Conservation (phyloP, 495 filamentous ascomycete species). For the Tuber magnatum region DNA sequence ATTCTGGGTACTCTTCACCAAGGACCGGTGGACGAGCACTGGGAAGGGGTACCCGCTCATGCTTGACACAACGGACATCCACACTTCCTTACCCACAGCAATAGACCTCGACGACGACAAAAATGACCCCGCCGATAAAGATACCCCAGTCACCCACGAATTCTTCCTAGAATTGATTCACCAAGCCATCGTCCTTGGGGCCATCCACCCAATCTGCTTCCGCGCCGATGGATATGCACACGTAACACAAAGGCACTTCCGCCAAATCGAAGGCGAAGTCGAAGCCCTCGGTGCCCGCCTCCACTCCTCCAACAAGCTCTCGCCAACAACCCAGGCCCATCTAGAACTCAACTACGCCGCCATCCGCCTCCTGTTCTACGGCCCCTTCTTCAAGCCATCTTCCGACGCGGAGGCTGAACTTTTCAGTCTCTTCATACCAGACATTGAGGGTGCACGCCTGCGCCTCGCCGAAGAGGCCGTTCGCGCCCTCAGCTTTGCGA, state of each 20-base stretch:
- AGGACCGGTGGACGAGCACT: conserved; percentile 34
- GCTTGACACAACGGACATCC: conserved; percentile 30
- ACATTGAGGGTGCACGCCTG: conserved; percentile 18
- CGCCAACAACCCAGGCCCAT: conserved; percentile 11
- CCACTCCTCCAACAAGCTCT: conserved; percentile 12
- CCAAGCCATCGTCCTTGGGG: conserved; percentile 18
- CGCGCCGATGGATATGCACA: conserved; percentile 26
- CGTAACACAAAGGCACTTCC: conserved; percentile 21
- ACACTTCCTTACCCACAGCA: conserved; percentile 25
- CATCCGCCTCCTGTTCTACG: conserved; percentile 31
- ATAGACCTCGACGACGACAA: too few relatives aligned
- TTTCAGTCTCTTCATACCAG: conserved; percentile 17
- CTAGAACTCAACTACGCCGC: conserved; percentile 27
- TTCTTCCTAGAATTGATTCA: conserved; percentile 30
- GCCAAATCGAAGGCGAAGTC: conserved; percentile 19
- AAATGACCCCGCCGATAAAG: conserved; percentile 14
- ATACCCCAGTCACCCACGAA: conserved; percentile 18
- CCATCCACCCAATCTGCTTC: conserved; percentile 31
- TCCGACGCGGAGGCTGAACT: conserved; percentile 21
- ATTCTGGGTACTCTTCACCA: conserved; percentile 33
- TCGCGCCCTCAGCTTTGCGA: conserved; percentile 19
- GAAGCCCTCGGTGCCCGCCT: conserved; percentile 14
- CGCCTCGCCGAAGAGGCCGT: conserved; percentile 20
- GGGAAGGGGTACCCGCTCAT: conserved; percentile 33
- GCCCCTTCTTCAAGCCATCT: conserved; percentile 29